Percentiles rank a stretch among this genome's conserved stretches.
Evolutionary conservation across 306 rosid genomes (phyloP).

Genomic region (Lotus japonicus): DNA sequence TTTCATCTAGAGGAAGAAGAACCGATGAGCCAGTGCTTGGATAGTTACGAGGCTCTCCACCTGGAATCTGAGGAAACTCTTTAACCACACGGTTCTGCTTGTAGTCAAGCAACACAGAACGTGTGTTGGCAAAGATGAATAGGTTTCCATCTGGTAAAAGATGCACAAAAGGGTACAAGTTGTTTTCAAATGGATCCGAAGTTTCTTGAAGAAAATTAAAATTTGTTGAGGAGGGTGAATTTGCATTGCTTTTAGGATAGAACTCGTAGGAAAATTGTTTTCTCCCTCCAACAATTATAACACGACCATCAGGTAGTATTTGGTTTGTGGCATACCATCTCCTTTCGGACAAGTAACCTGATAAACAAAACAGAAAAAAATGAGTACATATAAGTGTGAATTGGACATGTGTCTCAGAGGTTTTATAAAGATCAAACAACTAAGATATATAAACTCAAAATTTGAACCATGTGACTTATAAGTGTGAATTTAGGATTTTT

Average conservation of each 20-base stretch:
- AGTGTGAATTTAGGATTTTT: no score
- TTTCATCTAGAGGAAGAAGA: slow-evolving; percentile 69
- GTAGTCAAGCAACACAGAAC: slow-evolving; percentile 50
- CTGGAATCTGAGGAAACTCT: slow-evolving; percentile 57
- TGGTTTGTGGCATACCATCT: slow-evolving; percentile 87
- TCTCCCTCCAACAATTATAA: slow-evolving; percentile 72
- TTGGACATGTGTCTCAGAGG: no score
- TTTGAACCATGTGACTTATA: no score
- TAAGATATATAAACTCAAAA: no score
- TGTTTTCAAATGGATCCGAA: slow-evolving; percentile 48
- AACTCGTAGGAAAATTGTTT: slow-evolving; percentile 70
- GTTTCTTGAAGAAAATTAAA: slow-evolving; percentile 48
- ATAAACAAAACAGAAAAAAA: no score
- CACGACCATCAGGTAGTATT: slow-evolving; percentile 58
- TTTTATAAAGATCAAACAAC: no score
- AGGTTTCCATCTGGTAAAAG: slow-evolving; percentile 81
- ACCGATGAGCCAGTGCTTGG: slow-evolving; percentile 82
- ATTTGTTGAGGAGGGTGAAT: neutral
- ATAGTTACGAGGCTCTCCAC: slow-evolving; percentile 60
- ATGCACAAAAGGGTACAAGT: slow-evolving; percentile 73
- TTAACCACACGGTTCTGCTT: slow-evolving; percentile 37
- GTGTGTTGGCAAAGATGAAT: slow-evolving; percentile 67
- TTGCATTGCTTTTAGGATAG: slow-evolving; percentile 24
- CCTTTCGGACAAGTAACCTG: slow-evolving; percentile 33
- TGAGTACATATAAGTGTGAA: no score